Evolutionary conservation across 441 rosid genomes (phyloP), one percentile per base, ranked within the genome.

Genomic region (Populus trichocarpa): DNA sequence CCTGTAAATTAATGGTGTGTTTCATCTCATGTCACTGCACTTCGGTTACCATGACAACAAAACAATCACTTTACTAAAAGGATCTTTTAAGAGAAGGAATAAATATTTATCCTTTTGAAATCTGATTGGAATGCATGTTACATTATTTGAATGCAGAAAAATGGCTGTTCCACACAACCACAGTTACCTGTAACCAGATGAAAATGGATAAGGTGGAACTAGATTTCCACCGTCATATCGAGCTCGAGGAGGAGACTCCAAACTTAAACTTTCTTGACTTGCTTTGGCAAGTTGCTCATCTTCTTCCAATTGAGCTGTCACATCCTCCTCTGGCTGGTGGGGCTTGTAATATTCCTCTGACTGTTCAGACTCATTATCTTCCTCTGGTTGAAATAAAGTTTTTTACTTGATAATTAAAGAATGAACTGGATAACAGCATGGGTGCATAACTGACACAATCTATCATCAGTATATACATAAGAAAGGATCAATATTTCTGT

Each of bases 251-350:
- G 90, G 86, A 66, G 87, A 78, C n/a, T 81, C 87, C 73, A 86
- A 33, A 6, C n/a, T 80, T 82, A 90, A 69, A 84, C 97, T 83
- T 85, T 91, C 91, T 87, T 94, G 92, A 81, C 83, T 53, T 81
- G 97, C 98, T 88, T 76, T 89, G 9, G 99, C 98, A 23, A 92
- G 90, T 71, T 78, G 87, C 86, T 92, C 93, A 84, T 94, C 99
- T 81, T 95, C 99, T 83, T 89, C 94, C 71, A 91, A 57, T 79
- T 88, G 89, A 82, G 88, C 85, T 73, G 75, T 80, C 13, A 79
- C 78, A 63, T 83, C 90, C 35, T 84, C 85, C 30, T 86, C 88
- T 14, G 73, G 75, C 68, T 80, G 84, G 59, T 75, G 6, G n/a
- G 68, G 68, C 13, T 83, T 88, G 61, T 86, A 85, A 0, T 86